These are phyloP conservation scores for Oligophagozyma castellii DNA, from an alignment of 1,139 yeast genomes.

Conservation along the genomic window DNA sequence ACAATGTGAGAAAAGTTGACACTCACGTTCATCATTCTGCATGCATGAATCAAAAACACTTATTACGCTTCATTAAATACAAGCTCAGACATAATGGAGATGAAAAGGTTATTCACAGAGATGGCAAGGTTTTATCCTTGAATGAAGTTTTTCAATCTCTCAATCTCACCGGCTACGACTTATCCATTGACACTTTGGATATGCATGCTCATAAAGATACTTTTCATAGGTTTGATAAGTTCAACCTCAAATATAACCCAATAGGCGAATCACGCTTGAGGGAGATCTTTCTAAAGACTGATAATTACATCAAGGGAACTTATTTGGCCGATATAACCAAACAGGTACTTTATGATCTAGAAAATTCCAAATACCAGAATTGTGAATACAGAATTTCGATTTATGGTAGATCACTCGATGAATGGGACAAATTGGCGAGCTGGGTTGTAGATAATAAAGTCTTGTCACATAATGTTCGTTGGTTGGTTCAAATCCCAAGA, in stretches of 20 bases:
- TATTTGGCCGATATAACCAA: constrained; percentile 87
- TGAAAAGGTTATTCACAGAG: constrained; percentile 87
- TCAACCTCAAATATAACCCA: constrained; percentile 93
- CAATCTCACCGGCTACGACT: constrained; percentile 82
- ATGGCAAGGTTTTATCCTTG: constrained; percentile 78
- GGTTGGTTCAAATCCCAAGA: constrained; percentile 94
- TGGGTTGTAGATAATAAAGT: constrained; percentile 94
- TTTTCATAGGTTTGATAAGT: constrained; percentile 94
- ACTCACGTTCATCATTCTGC: constrained; percentile 99
- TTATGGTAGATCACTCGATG: constrained; percentile 78
- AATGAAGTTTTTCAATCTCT: constrained; percentile 81
- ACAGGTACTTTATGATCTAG: constrained; percentile 89
- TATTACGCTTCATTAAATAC: constrained; percentile 85
- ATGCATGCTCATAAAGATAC: constrained; percentile 99
- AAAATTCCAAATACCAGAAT: constrained; percentile 92
- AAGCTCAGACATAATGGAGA: constrained; percentile 70
- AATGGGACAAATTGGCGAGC: constrained; percentile 90
- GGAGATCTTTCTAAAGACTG: constrained; percentile 91
- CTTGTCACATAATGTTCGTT: constrained; percentile 86
- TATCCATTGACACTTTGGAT: constrained; percentile 90
- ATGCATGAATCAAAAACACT: constrained; percentile 96
- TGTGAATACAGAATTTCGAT: constrained; percentile 89
- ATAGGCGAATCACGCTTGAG: constrained; percentile 94
- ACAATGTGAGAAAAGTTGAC: constrained; percentile 95
- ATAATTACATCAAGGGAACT: constrained; percentile 76